Evolutionary conservation across 345 rosid species (phyloP).

Genomic region (Rhizophora mangle): DNA sequence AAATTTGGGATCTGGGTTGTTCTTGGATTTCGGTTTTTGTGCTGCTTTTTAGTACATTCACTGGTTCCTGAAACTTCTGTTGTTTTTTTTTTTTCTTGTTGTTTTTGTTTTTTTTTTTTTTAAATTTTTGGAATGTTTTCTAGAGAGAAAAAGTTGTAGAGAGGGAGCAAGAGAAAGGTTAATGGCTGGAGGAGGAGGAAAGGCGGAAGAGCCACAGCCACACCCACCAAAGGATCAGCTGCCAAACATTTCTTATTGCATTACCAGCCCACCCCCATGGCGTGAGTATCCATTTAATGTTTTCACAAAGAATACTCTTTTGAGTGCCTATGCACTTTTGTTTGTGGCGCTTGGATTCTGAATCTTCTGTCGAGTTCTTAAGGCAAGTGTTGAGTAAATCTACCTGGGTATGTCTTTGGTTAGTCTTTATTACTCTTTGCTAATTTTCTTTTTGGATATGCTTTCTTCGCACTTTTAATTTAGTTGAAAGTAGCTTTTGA

Average conservation of each 20-base stretch:
- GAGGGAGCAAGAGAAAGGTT: conserved; percentile 6
- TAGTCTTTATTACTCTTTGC: conserved; percentile 3
- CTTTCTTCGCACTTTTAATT: conserved; percentile 17
- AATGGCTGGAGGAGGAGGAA: conserved; percentile 42
- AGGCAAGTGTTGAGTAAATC: conserved; percentile 30
- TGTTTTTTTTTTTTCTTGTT: too few species aligned
- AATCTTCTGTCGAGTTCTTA: conserved; percentile 19
- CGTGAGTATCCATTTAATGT: conserved; percentile 43
- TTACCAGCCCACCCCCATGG: conserved; percentile 96
- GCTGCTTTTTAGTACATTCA: conserved; percentile 11
- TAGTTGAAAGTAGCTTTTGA: conserved; percentile 40
- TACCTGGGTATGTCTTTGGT: conserved; percentile 27
- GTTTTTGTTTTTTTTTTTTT: too few species aligned
- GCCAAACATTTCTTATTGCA: conserved; percentile 67
- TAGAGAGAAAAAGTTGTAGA: neutral
- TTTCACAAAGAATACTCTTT: neutral
- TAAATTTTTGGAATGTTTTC: neutral
- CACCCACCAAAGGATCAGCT: conserved; percentile 93
- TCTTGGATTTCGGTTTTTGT: conserved; percentile 18
- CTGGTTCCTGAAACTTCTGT: neutral
- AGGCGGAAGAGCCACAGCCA: conserved; percentile 76
- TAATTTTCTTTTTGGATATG: conserved; percentile 23
- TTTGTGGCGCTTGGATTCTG: conserved; percentile 1
- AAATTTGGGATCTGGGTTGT: conserved; percentile 36
- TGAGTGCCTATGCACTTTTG: neutral